Base-by-base conservation (phyloP, 2,329 filamentous ascomycete genomes). In the Xylariales sp. region DNA sequence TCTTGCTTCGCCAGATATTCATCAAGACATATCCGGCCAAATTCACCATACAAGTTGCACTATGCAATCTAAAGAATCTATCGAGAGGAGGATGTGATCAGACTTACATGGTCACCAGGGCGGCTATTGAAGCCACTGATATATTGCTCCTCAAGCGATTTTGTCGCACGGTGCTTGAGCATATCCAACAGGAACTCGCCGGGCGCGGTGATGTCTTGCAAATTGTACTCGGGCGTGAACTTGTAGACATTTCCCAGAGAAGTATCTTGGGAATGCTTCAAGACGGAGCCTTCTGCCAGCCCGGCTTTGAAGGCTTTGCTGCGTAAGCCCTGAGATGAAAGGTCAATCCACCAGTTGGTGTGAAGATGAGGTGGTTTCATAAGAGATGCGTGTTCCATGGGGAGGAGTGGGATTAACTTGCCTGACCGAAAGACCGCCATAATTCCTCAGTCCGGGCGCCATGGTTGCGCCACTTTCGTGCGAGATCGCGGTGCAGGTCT, bases 201-300 rank as follows among this genome's bases (percentile, higher is more conserved):
- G 0, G 61, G 52, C 1, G 55, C 49, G 3, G 63, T 48, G 2
- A 73, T 51, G 18, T 73, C 66, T 6, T 51, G 56, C 1, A 73
- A 41, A 42, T 74, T 72, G 58, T 59, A 64, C 35, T 73, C 71
- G 0, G 69, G 66, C 0, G 65, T 48, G 3, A 70, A 32, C n/a
- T 63, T 65, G 49, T 46, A 63, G 12, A 64, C 51, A n/a, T 56
- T 55, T 1, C 64, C 66, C 18, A 69, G 11, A 0, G 61, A 58
- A 3, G 20, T 19, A 38, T 73, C 68, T 3, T 16, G 19, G 2
- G 60, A 42, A 32, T 65, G 51, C 40, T 60, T 59, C 14, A 70
- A 52, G 3, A 70, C 58, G 8, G 36, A 40, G 5, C 61, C 60
- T 0, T 64, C 58, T 0, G 38, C 45, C 1, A 58, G 46, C 1